Conservation (phyloP, 2,329 filamentous ascomycete species). For the Fusarium dimerum region DNA sequence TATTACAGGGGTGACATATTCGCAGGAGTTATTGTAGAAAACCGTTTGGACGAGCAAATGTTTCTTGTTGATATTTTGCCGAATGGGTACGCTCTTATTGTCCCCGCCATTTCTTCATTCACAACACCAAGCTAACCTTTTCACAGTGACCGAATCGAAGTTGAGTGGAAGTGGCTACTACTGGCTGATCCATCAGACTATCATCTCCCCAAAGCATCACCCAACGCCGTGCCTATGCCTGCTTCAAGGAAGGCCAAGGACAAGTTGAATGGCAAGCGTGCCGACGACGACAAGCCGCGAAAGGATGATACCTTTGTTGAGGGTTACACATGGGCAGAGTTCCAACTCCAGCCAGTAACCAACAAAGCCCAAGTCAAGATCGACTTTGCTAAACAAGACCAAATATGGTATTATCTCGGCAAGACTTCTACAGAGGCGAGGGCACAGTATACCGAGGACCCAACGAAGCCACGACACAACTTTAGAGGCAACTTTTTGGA, state of each 20-base stretch:
- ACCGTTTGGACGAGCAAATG: constrained; percentile 71
- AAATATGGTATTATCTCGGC: constrained; percentile 88
- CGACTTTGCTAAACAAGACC: constrained; percentile 70
- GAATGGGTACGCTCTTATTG: constrained; percentile 63
- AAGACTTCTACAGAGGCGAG: constrained; percentile 85
- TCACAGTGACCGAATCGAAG: constrained; percentile 68
- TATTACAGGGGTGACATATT: constrained; percentile 84
- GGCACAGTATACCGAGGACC: constrained; percentile 87
- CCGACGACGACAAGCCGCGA: constrained; percentile 61
- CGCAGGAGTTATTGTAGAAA: constrained; percentile 85
- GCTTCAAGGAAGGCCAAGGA: constrained; percentile 62
- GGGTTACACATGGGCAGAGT: constrained; percentile 77
- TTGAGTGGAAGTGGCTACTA: constrained; percentile 83
- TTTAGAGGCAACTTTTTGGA: constrained; percentile 72
- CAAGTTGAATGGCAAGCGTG: constrained; percentile 66
- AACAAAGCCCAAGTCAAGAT: constrained; percentile 68
- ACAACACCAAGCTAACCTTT: constrained; percentile 40
- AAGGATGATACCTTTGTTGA: constrained; percentile 68
- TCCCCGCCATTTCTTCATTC: background rate
- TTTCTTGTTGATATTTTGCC: constrained; percentile 82
- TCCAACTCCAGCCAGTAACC: constrained; percentile 61
- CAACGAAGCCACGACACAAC: constrained; percentile 59
- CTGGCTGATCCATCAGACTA: constrained; percentile 72
- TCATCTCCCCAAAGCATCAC: constrained; percentile 72
- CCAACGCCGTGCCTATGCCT: constrained; percentile 71